Evolutionary conservation across 73 alveolate species (phyloP), one percentile per base, ranked within the genome.

Genomic region (Paramecium sonneborni): DNA sequence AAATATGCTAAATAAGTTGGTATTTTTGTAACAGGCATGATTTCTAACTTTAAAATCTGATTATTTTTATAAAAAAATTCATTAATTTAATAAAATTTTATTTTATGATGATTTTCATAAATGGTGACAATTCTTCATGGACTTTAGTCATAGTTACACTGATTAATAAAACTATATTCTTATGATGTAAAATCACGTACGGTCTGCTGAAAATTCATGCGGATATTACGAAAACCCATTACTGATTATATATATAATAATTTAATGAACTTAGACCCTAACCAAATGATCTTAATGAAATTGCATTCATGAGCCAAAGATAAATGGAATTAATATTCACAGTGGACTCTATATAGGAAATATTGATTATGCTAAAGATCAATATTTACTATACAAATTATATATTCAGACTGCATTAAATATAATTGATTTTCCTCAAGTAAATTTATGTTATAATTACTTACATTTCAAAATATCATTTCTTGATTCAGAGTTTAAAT

Each of bases 171-270:
- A 39, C 18, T 79, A 43, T 43, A 79, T 43, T 30, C 32, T 43
- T 79, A 79, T 79, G 90, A 79, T 79, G 90, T 79, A 79, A 39
- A 43, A 79, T 79, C 90, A 79, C 90, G 90, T 46, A 79, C 90
- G 90, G 90, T 79, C 90, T 79, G 69, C 90, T 79, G 90, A 79
- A 43, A 26, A 38, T 38, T 41, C 74, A 79, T 79, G 90, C 55
- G 48, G 90, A 79, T 72, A 72, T 15, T 38, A 35, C 55, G 58
- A 79, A 43, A 43, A 46, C 90, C 90, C 74, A n/a, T 79, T 79
- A 79, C 90, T 79, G 90, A 79, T 79, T 79, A 18, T 79, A n/a
- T 79, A 79, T 79, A 43, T 79, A 30, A 23, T 79, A 21, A 43
- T 30, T 41, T 41, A 52, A 52, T 52, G 68, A 43, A 24, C 76